A percentile compares a stretch with the other conserved stretches of the same genome.
Conservation (phyloP, 176 grass and related monocot genomes). For the Luzula sylvatica region DNA sequence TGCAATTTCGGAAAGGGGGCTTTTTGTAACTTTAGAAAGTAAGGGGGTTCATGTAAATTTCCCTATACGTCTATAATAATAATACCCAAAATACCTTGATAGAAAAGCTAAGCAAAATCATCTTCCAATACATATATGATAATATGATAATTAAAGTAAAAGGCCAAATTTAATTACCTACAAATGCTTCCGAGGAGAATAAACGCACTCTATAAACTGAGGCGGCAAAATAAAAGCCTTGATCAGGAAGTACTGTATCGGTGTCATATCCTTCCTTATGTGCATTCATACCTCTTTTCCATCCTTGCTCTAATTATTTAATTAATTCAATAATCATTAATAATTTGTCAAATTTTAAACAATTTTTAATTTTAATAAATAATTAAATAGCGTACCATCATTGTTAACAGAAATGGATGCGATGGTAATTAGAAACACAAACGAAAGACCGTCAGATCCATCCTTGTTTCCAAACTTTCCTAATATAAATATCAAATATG, state of each 20-base stretch:
- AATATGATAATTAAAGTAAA: too few species aligned
- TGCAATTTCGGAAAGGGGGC: too few species aligned
- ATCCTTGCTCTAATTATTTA: slow-evolving; percentile 31
- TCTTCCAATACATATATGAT: too few species aligned
- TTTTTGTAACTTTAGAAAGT: too few species aligned
- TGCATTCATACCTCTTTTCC: slow-evolving; percentile 69
- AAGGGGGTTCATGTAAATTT: too few species aligned
- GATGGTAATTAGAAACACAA: slow-evolving; percentile 93
- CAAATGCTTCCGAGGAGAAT: too few species aligned
- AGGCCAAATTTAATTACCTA: too few species aligned
- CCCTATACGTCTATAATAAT: too few species aligned
- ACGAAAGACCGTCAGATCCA: slow-evolving; percentile 99
- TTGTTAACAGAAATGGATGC: slow-evolving; percentile 49
- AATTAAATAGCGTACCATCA: slow-evolving; percentile 36
- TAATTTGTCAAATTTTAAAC: not conserved
- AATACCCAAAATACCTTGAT: too few species aligned
- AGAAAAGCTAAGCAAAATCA: too few species aligned
- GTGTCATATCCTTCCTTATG: slow-evolving; percentile 98
- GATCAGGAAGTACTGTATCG: slow-evolving; percentile 69
- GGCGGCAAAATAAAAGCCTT: slow-evolving; percentile 91
- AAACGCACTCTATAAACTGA: slow-evolving; percentile 97
- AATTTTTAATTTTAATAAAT: slow-evolving; percentile 6
- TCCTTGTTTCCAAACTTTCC: slow-evolving; percentile 39
- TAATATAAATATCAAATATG: too few species aligned
- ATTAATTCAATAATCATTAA: slow-evolving; percentile 14